These are phyloP conservation scores for Cryphonectria japonica DNA, from an alignment of 2,329 filamentous ascomycete species.

Conservation along the genomic window DNA sequence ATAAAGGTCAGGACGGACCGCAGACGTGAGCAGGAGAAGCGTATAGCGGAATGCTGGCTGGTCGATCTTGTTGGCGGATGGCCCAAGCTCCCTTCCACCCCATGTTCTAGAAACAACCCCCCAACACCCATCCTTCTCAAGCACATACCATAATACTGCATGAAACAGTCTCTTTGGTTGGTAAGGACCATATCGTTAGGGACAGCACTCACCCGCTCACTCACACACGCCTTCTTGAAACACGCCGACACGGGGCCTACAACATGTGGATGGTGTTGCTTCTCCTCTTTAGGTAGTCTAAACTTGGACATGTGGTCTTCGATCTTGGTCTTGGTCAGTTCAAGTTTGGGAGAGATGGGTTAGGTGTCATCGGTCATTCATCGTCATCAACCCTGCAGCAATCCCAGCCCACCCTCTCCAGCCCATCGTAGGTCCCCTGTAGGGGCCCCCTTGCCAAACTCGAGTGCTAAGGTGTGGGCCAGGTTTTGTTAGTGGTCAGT, in stretches of 20 bases:
- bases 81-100: conserved; percentile 15
- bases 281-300: neutral
- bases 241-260: neutral
- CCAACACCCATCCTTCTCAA: neutral
- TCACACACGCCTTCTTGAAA: neutral
- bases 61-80: too few species aligned
- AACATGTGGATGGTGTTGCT: neutral
- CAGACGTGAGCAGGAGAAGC: neutral
- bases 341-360: neutral
- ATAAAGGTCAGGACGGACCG: neutral
- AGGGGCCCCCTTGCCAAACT: neutral
- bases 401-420: conserved; percentile 6
- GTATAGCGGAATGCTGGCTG: neutral
- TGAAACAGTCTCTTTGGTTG: neutral
- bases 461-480: neutral
- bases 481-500: neutral
- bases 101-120: conserved; percentile 6
- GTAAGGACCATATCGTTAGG: neutral
- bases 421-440: neutral
- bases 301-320: neutral
- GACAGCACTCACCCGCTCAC: neutral
- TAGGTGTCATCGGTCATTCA: conserved; percentile 9
- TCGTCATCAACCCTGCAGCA: conserved; percentile 14
- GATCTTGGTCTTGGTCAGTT: neutral
- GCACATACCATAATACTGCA: neutral